These are phyloP conservation scores for Nicotiana benthamiana DNA, from an alignment of 257 asterid species.

Conservation along the genomic window DNA sequence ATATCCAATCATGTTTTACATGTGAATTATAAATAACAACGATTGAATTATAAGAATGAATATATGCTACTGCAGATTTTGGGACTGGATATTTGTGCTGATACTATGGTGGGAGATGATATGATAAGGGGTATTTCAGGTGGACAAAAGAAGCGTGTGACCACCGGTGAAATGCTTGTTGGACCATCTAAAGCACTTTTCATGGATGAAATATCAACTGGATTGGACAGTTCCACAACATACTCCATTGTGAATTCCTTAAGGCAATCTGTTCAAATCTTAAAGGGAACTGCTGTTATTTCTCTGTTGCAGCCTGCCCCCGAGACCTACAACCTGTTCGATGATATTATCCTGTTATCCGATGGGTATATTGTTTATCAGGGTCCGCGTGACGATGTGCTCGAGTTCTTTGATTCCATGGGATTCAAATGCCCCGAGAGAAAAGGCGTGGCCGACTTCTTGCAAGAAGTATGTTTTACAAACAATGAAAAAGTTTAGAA, in stretches of 20 bases:
- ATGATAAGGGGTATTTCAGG: constrained; percentile 43
- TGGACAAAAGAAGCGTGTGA: constrained; percentile 36
- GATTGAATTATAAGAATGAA: background rate
- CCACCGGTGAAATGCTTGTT: constrained; percentile 39
- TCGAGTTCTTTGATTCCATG: constrained; percentile 28
- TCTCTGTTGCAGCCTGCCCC: constrained; percentile 40
- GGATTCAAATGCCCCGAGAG: constrained; percentile 38
- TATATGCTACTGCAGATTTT: constrained; percentile 18
- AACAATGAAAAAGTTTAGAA: background rate
- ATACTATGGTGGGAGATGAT: constrained; percentile 37
- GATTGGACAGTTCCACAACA: constrained; percentile 40
- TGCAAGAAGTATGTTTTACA: constrained; percentile 29
- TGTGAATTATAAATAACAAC: background rate
- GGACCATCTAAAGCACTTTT: constrained; percentile 32
- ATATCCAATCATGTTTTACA: background rate
- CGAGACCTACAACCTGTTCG: constrained; percentile 29
- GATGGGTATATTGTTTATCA: constrained; percentile 29
- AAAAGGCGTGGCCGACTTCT: constrained; percentile 38
- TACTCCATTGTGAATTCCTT: constrained; percentile 33
- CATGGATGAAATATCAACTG: constrained; percentile 42
- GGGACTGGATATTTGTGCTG: constrained; percentile 39
- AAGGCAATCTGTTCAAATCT: constrained; percentile 27
- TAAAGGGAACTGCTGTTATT: constrained; percentile 36
- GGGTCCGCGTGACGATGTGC: constrained; percentile 31
- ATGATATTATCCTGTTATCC: constrained; percentile 33